Conservation (phyloP, 306 rosid species). For the Prunus davidiana region DNA sequence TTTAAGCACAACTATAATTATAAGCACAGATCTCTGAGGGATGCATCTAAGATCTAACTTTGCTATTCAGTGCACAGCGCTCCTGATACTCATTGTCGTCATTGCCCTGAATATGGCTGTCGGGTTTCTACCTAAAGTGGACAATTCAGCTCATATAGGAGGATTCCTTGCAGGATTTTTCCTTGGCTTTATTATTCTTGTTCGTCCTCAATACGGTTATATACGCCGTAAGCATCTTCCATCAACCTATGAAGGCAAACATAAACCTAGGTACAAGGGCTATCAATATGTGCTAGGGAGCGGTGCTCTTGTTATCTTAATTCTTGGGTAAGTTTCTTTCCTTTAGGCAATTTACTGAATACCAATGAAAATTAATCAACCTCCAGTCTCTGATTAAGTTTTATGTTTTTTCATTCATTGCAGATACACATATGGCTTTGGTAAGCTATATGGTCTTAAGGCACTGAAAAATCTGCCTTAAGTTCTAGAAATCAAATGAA, state of each 20-base stretch:
- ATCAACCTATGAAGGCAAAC: constrained; percentile 44
- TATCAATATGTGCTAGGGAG: constrained; percentile 61
- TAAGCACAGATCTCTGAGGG: background rate
- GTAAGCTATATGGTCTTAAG: constrained; percentile 26
- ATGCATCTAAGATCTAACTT: constrained; percentile 6
- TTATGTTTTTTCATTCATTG: constrained; percentile 9
- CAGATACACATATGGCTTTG: constrained; percentile 47
- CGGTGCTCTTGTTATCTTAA: constrained; percentile 35
- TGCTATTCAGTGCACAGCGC: constrained; percentile 61
- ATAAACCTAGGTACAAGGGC: constrained; percentile 53
- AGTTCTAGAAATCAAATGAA: constrained; percentile 13
- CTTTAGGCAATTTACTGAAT: background rate
- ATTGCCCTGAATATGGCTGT: constrained; percentile 66
- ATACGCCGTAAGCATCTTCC: constrained; percentile 57
- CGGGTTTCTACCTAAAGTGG: constrained; percentile 84
- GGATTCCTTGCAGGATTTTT: constrained; percentile 76
- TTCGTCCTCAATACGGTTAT: constrained; percentile 86
- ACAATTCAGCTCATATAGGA: constrained; percentile 91
- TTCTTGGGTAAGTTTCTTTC: constrained; percentile 50
- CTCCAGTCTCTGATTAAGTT: background rate
- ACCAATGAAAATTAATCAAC: constrained; percentile 1
- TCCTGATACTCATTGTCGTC: constrained; percentile 44
- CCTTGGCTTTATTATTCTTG: constrained; percentile 66
- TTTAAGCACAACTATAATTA: too few species aligned
- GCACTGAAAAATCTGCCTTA: background rate